Percentiles rank a stretch among this genome's conserved stretches.
These are phyloP conservation scores for Halophytophthora polymorphica DNA, from an alignment of 352 stramenopile genomes.

Conservation along the genomic window DNA sequence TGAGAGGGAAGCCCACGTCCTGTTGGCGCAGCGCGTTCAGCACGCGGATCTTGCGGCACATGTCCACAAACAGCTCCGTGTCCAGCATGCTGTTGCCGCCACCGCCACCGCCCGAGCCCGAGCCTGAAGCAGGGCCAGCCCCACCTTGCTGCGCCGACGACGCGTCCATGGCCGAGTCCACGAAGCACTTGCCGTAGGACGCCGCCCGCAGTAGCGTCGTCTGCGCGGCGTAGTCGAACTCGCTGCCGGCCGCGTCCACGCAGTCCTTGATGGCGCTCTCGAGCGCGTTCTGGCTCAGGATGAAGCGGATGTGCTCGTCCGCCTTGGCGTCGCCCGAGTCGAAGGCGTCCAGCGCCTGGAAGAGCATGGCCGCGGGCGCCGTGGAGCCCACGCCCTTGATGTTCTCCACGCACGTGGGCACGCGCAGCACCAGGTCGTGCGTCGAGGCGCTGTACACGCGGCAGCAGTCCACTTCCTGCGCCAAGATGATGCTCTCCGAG, in stretches of 20 bases:
- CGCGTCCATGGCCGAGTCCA: conserved; percentile 58
- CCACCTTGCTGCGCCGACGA: conserved; percentile 20
- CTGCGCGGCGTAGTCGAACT: conserved; percentile 85
- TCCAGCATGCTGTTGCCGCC: conserved; percentile 42
- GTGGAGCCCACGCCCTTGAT: conserved; percentile 88
- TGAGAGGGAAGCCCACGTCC: conserved; percentile 79
- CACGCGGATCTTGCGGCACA: conserved; percentile 85
- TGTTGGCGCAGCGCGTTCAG: conserved; percentile 88
- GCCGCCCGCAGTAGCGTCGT: conserved; percentile 78
- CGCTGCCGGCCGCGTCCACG: conserved; percentile 77
- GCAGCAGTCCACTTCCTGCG: conserved; percentile 70
- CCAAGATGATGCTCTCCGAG: conserved; percentile 67
- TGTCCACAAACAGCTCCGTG: conserved; percentile 85
- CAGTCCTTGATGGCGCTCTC: conserved; percentile 88
- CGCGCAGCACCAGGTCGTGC: conserved; percentile 86
- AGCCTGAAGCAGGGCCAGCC: conserved; percentile 2
- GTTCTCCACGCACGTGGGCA: conserved; percentile 80
- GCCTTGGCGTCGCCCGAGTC: conserved; percentile 86
- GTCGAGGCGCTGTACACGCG: conserved; percentile 62
- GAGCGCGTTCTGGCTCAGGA: conserved; percentile 74
- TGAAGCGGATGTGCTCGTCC: conserved; percentile 89
- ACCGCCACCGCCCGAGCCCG: conserved; percentile 5
- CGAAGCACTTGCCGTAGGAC: conserved; percentile 89
- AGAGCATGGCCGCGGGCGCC: conserved; percentile 87
- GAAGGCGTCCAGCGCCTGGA: conserved; percentile 87